Evolutionary conservation across 495 filamentous ascomycete genomes (phyloP), one percentile per base, ranked within the genome.

Genomic region (Hypoxylon cercidicola): DNA sequence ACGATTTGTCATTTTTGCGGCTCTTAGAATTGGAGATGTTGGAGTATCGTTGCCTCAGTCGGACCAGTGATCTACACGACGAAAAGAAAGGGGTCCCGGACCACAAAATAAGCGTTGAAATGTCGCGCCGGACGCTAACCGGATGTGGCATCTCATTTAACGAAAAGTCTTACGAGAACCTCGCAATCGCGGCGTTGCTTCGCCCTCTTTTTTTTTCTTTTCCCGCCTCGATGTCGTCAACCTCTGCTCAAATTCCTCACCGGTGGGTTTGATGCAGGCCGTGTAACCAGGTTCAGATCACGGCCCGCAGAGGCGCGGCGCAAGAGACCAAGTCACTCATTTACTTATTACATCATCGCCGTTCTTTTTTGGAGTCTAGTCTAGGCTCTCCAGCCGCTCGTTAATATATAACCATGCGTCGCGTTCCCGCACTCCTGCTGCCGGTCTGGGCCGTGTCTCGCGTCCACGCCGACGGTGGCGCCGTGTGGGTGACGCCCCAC

Each of bases 401-500:
- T 65, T n/a, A n/a, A n/a, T 65, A 23, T 44, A 41, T 45, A 20
- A 28, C 28, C 45, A 68, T 68, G 65, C 59, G 50, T 43, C 44
- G 25, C 49, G 13, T 63, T 56, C 52, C 35, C 70, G 60, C 61
- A 64, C 55, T 40, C 49, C 19, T 41, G 48, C 45, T 32, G 44
- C 58, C 43, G 53, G 41, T 12, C 9, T 39, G 58, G 30, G 20
- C 51, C 16, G 49, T 40, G 45, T 60, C 44, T 65, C 66, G 49
- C 60, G 71, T 68, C 64, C 37, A 55, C 34, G 59, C 44, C 16
- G 60, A 51, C 50, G 70, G 68, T 51, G 75, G 72, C 28, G 77
- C 78, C 19, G 76, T 80, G 12, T 82, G 75, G 75, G 79, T 64
- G 11, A 82, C 80, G n/a, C 80, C 80, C 19, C 80, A 82, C 64